Base-by-base conservation (phyloP, 495 filamentous ascomycete species). In the Daldinia bambusicola region DNA sequence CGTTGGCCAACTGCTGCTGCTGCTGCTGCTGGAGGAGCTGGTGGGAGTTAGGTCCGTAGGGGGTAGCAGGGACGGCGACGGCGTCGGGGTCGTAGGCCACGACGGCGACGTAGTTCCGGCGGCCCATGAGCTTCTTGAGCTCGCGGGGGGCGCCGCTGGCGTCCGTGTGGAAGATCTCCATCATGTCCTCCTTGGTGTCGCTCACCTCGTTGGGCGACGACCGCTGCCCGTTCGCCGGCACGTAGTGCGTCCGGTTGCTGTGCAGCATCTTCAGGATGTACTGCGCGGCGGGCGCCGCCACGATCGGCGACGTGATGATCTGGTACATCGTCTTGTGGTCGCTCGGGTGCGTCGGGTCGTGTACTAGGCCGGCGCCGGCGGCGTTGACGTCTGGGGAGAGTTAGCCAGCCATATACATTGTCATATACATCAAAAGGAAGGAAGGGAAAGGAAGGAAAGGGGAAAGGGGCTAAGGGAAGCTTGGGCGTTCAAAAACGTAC, bases 251-350 rank as follows among this genome's bases (percentile, higher is more conserved):
- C 76, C 94, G 96, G 82, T 92, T 93, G 83, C 89, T 91, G 84
- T 98, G 93, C 13, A 99, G 90, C 76, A 98, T 87, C 74, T 95
- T 95, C 66, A 98, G 84, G 41, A 99, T 89, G 80, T 97, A 96
- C 48, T 86, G 86, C 18, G 91, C 86, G 0, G 92, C 91, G 0
- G 96, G 94, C 0, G 90, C 91, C 64, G 97, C 96, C 63, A 98
- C 95, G 72, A 98, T 91, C 34, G 93, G 89, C 4, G 93, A 93
- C 13, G 93, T 87, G 76, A 99, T 97, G 74, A 99, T 87, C 75
- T 99, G 95, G 82, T 97, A 99, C 95, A 99, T 99, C 12, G 95
- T 98, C 81, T 99, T 99, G 84, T 99, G 94, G 81, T 97, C 94
- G 18, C 84, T 85, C 0, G 94, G 95, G 77, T 95, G 92, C 20